Percentiles rank a stretch among this genome's conserved stretches.
Conservation (phyloP, 805 yeast genomes). For the Saccharomycopsis fermentans region DNA sequence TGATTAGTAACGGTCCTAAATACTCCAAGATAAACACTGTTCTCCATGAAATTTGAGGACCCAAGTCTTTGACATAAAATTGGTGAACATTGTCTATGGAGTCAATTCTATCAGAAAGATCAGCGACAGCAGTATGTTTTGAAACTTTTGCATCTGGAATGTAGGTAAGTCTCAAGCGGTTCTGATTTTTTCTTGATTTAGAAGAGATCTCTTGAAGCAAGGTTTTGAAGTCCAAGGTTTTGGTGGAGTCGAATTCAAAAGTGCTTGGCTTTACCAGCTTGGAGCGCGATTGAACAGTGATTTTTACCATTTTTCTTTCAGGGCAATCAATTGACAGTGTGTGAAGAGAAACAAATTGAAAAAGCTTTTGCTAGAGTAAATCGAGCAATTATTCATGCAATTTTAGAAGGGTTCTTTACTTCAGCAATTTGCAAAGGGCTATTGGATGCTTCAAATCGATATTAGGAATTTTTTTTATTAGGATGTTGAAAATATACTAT, state of each 20-base stretch:
- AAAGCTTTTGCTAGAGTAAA: too few species aligned
- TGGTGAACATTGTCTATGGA: conserved; percentile 31
- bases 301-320: conserved; percentile 30
- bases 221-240: conserved; percentile 30
- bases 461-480: too few species aligned
- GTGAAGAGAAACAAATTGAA: too few species aligned
- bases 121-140: conserved; percentile 26
- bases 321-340: too few species aligned
- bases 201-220: conserved; percentile 35
- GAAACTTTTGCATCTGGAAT: conserved; percentile 16
- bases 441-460: too few species aligned
- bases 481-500: too few species aligned
- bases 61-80: conserved; percentile 74
- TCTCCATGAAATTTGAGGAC: conserved; percentile 89
- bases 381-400: too few species aligned
- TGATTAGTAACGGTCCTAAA: conserved; percentile 79
- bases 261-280: conserved; percentile 39
- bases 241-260: conserved; percentile 25
- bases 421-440: too few species aligned
- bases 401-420: too few species aligned
- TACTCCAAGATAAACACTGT: conserved; percentile 85
- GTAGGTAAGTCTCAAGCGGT: conserved; percentile 49
- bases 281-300: conserved; percentile 53
- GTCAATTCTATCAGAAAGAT: conserved; percentile 28
- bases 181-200: conserved; percentile 33